phyloP scores from a whole-genome alignment of 768 basidiomycete species.

The Ramaria rubella region DNA sequence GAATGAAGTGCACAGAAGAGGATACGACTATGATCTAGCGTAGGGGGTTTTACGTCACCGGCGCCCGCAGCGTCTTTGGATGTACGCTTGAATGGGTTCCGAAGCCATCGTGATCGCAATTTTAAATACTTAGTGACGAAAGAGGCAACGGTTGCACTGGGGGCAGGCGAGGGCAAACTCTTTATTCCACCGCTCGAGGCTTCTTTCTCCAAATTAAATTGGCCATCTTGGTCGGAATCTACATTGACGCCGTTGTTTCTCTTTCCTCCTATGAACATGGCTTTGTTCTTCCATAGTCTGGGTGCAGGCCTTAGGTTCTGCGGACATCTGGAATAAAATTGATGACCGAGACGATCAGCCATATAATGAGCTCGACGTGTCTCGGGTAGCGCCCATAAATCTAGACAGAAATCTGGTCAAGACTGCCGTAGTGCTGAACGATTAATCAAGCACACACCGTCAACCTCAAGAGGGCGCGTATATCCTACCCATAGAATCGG shows the following conservation, averaged over 20 bases:
- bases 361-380: slow-evolving; percentile 31
- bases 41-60: slow-evolving; percentile 1
- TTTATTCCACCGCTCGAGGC: background rate
- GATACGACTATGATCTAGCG: slow-evolving; percentile 38
- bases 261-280: background rate
- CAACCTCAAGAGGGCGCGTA: slow-evolving; percentile 48
- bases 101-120: background rate
- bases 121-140: background rate
- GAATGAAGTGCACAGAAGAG: slow-evolving; percentile 41
- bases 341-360: slow-evolving; percentile 37
- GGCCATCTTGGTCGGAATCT: slow-evolving; percentile 1
- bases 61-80: background rate
- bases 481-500: slow-evolving; percentile 53
- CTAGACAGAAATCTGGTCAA: slow-evolving; percentile 26
- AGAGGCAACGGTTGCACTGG: background rate
- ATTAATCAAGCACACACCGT: slow-evolving; percentile 31
- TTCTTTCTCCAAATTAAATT: slow-evolving; percentile 13
- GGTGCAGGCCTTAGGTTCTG: slow-evolving; percentile 41
- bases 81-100: slow-evolving; percentile 5
- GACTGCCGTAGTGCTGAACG: background rate
- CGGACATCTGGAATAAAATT: slow-evolving; percentile 46
- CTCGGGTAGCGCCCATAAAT: slow-evolving; percentile 47
- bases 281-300: slow-evolving; percentile 10
- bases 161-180: background rate
- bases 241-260: slow-evolving; percentile 12